Evolutionary conservation across 2,329 filamentous ascomycete genomes (phyloP), one percentile per base, ranked within the genome.

Genomic region (Fusarium chuoi): DNA sequence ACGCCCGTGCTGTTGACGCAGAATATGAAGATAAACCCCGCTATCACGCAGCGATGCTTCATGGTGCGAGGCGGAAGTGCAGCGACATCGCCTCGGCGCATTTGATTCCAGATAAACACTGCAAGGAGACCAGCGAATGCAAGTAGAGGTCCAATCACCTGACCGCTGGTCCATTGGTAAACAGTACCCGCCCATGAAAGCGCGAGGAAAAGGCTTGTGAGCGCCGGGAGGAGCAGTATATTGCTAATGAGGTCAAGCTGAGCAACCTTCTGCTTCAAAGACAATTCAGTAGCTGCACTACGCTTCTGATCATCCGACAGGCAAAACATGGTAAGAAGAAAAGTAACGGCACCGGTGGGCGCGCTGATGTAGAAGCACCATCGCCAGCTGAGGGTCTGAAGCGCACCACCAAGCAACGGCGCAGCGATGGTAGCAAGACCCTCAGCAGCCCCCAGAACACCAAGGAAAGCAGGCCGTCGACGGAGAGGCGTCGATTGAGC

Each of bases 121-220:
- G 12, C 12, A 0, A 66, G 14, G 1, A 74, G 46, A 7, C 60
- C 5, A 2, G 22, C 35, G 14, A 74, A 74, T 0, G 36, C 11
- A 0, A 30, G 13, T 0, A 74, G 11, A 4, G 55, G 42, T 0
- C 76, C 81, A 38, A 86, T 80, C 42, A 85, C 81, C n/a, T 69
- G 55, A 2, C 73, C 75, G 10, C 68, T 74, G 4, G 39, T 44
- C 78, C 77, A 79, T 0, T 67, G 24, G 28, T 82, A 80, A 24
- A 76, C 80, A 13, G 73, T 79, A 4, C 83, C 84, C 12, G 82
- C 84, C 85, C 85, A 88, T 20, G 87, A 85, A 6, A 88, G 78
- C 1, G 85, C 85, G 8, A 88, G 76, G 0, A 87, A 77, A 8
- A 87, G 81, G 65, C 85, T 86, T 28, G 85, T 78, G 5, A 87